Evolutionary conservation across 106 monocot species (phyloP), one percentile per base, ranked within the genome.

Genomic region (Narthecium ossifragum): DNA sequence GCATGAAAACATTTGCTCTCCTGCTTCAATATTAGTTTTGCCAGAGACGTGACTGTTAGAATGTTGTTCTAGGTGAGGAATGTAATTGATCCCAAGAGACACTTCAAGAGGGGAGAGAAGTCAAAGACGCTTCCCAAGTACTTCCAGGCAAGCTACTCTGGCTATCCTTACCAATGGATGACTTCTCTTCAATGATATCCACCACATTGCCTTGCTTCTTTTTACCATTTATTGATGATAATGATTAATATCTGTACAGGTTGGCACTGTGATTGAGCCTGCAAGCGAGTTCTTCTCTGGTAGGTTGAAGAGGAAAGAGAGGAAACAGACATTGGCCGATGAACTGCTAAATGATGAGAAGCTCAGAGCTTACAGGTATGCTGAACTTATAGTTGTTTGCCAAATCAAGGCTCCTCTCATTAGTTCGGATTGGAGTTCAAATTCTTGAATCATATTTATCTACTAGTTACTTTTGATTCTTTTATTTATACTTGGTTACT

Each of bases 251-350:
- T 38, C 34, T 53, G 6, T 52, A 28, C 64, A 92, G 88, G 61
- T 88, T 41, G 93, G 93, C 53, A 93, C 88, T 33, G 79, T 93
- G 24, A 62, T 93, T 45, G 93, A 93, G 60, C 59, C 84, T 31
- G 63, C 71, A 36, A 59, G 73, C n/a, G 88, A 93, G 67, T 93
- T 75, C 79, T 93, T 74, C 73, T 79, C 93, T 25, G 51, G 77
- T 57, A 74, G 93, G 54, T 47, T 93, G 57, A 88, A 75, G 5
- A 93, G 88, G 74, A 88, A 82, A 66, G 81, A 93, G 70, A 76
- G 93, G 71, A 93, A 88, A 66, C 5, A 67, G 48, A 84, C 93
- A 34, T 63, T 88, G 38, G 85, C 81, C 12, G 88, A 85, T 64
- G 93, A 93, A 51, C 34, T 93, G 36, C 74, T 93, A 34, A 67